Conservation (phyloP, 352 stramenopile species). For the Thalassiosira delicatula region DNA sequence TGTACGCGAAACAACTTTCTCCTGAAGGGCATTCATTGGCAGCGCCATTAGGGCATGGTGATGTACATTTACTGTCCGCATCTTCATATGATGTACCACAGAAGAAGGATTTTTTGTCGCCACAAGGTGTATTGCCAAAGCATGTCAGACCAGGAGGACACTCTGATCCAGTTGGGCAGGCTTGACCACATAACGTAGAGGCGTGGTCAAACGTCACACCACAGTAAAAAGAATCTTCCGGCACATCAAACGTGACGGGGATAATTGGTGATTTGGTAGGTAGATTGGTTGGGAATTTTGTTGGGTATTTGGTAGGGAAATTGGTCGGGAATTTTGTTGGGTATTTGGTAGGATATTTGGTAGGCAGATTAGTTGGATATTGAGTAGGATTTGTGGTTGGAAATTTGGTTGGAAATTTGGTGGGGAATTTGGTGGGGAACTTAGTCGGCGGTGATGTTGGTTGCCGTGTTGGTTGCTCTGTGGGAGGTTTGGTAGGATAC, state of each 20-base stretch:
- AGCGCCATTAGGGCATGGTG: constrained; percentile 44
- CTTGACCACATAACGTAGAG: constrained; percentile 42
- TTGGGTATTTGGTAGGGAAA: constrained; percentile 35
- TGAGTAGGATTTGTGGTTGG: constrained; percentile 55
- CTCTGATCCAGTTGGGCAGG: constrained; percentile 54
- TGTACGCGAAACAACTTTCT: constrained; percentile 65
- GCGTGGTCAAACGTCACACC: constrained; percentile 57
- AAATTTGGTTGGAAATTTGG: constrained; percentile 31
- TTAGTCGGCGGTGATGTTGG: constrained; percentile 6
- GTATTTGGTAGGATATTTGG: constrained; percentile 34
- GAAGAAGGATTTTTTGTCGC: constrained; percentile 59
- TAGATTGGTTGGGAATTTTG: constrained; percentile 39
- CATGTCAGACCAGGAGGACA: constrained; percentile 56
- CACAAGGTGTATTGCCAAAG: constrained; percentile 62
- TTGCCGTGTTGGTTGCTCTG: constrained; percentile 12
- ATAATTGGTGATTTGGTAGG: constrained; percentile 59
- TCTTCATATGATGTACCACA: constrained; percentile 53
- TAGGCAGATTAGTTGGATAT: constrained; percentile 46
- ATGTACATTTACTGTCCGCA: constrained; percentile 46
- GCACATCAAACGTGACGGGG: constrained; percentile 55
- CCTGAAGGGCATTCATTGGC: constrained; percentile 53
- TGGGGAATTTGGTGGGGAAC: constrained; percentile 42
- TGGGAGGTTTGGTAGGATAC: constrained; percentile 14
- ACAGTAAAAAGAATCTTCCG: constrained; percentile 63
- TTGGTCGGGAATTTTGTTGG: constrained; percentile 52